phyloP scores from a whole-genome alignment of 306 rosid species.

The Inga laurina region DNA sequence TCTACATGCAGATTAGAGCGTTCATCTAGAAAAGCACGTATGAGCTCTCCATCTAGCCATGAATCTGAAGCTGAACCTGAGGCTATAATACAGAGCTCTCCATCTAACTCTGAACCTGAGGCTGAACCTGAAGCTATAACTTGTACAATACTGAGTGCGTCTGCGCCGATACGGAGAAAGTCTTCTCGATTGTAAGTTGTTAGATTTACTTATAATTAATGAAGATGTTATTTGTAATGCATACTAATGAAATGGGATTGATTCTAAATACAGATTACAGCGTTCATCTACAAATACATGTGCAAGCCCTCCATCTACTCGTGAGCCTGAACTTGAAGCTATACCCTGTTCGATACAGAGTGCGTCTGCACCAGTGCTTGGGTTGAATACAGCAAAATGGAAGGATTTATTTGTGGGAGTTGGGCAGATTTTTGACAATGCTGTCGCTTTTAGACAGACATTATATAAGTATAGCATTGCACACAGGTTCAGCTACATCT shows the following conservation, averaged over 20 bases:
- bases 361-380: neutral
- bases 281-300: neutral
- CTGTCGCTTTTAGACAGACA: neutral
- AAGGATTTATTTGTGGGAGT: neutral
- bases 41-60: neutral
- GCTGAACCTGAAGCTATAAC: neutral
- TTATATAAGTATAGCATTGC: neutral
- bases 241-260: neutral
- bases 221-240: neutral
- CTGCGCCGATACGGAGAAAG: neutral
- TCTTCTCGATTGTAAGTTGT: neutral
- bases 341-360: neutral
- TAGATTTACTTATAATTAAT: neutral
- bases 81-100: no score
- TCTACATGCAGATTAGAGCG: neutral
- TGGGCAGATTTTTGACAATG: neutral
- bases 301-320: neutral
- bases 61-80: neutral
- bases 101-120: neutral
- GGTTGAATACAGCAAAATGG: neutral
- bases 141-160: neutral
- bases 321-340: neutral
- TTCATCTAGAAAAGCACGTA: neutral
- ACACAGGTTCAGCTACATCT: neutral
- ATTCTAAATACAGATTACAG: neutral